These are phyloP conservation scores for Neobulgaria alba DNA, from an alignment of 2,329 filamentous ascomycete species.

Conservation along the genomic window DNA sequence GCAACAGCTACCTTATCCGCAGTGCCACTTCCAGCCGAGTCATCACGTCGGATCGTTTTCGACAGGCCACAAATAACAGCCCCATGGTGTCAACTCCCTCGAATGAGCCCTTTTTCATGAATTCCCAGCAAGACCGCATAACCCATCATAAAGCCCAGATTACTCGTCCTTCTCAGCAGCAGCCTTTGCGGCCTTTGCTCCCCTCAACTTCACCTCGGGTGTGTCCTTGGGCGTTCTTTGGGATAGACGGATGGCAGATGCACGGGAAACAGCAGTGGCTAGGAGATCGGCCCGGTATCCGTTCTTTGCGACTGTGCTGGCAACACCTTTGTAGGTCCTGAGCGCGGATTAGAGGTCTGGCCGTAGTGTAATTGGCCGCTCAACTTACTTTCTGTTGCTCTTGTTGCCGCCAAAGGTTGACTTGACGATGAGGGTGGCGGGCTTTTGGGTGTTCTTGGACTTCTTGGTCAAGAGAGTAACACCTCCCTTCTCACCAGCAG, in stretches of 20 bases:
- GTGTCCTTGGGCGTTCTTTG: constrained; percentile 71
- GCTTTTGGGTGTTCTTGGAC: constrained; percentile 60
- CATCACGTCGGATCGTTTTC: constrained; percentile 8
- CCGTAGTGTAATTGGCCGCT: background rate
- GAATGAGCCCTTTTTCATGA: constrained; percentile 19
- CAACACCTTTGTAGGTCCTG: constrained; percentile 84
- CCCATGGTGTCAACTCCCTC: constrained; percentile 14
- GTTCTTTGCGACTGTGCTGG: constrained; percentile 71
- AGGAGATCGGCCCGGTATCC: constrained; percentile 79
- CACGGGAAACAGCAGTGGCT: constrained; percentile 72
- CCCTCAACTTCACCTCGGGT: constrained; percentile 67
- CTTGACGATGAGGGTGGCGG: constrained; percentile 56
- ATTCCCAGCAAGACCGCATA: constrained; percentile 18
- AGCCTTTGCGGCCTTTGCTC: constrained; percentile 70
- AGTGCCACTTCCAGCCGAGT: constrained; percentile 6
- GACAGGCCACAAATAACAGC: constrained; percentile 11
- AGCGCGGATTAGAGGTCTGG: constrained; percentile 6
- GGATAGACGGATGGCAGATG: constrained; percentile 72
- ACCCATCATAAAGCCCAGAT: constrained; percentile 6
- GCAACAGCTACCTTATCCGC: constrained; percentile 1
- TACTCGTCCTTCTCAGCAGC: constrained; percentile 40
- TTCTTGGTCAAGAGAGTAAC: constrained; percentile 83
- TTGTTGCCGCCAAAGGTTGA: constrained; percentile 64
- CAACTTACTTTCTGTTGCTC: constrained; percentile 69
- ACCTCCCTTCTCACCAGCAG: constrained; percentile 60